Conservation (phyloP, 2,329 filamentous ascomycete species). For the Penicillium psychrosexuale region DNA sequence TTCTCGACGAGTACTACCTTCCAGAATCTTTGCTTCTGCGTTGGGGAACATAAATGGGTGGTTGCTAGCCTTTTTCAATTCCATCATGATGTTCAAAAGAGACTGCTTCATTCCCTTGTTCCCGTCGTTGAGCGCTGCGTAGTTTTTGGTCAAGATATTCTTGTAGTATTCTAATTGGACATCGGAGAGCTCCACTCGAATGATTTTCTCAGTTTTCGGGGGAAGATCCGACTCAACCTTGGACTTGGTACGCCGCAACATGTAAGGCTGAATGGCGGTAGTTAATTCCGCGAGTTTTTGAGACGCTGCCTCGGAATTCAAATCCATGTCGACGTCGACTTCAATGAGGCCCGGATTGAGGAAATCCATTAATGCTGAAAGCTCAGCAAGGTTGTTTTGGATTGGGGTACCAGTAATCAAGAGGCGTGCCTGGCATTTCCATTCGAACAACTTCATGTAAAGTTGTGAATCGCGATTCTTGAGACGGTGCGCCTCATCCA, state of each 20-base stretch:
- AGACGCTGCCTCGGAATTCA: slow-evolving; percentile 76
- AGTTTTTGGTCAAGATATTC: slow-evolving; percentile 96
- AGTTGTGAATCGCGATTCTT: slow-evolving; percentile 96
- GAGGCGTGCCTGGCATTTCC: slow-evolving; percentile 82
- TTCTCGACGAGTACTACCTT: slow-evolving; percentile 75
- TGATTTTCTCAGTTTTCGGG: slow-evolving; percentile 97
- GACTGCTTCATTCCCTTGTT: slow-evolving; percentile 91
- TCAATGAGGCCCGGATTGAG: slow-evolving; percentile 90
- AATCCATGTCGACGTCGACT: slow-evolving; percentile 88
- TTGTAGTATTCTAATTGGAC: slow-evolving; percentile 98
- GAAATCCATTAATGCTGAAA: slow-evolving; percentile 92
- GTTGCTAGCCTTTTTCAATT: slow-evolving; percentile 98
- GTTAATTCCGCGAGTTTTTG: slow-evolving; percentile 84
- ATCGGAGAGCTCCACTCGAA: slow-evolving; percentile 93
- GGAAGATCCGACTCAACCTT: slow-evolving; percentile 96
- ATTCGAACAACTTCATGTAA: slow-evolving; percentile 79
- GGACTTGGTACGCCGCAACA: slow-evolving; percentile 92
- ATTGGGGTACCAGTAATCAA: slow-evolving; percentile 97
- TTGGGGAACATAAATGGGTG: slow-evolving; percentile 97
- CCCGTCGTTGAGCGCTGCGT: slow-evolving; percentile 87
- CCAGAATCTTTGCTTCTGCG: slow-evolving; percentile 83
- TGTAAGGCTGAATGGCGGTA: slow-evolving; percentile 83
- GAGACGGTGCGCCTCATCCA: slow-evolving; percentile 93
- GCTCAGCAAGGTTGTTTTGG: slow-evolving; percentile 91
- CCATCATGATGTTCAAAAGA: slow-evolving; percentile 98